A percentile compares a stretch with the other conserved stretches of the same genome.
These are phyloP conservation scores for Aspergillus felis DNA, from an alignment of 2,329 filamentous ascomycete genomes.

Conservation along the genomic window DNA sequence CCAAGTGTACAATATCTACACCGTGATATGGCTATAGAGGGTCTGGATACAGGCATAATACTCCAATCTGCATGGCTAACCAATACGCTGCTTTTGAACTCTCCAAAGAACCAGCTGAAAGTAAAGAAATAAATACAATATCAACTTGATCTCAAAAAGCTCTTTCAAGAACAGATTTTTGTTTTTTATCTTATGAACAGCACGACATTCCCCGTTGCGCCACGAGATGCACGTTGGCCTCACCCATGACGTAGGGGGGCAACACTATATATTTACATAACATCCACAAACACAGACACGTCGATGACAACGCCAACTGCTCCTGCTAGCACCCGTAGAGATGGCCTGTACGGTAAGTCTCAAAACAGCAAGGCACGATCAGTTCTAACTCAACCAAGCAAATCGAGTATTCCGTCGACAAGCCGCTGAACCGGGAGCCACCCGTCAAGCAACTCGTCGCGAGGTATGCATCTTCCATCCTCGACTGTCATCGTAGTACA, in stretches of 20 bases:
- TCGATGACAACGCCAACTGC: background rate
- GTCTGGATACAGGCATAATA: background rate
- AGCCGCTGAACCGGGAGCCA: conserved; percentile 34
- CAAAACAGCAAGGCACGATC: background rate
- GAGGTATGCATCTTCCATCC: conserved; percentile 15
- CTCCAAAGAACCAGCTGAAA: no score
- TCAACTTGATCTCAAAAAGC: background rate
- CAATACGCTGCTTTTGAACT: background rate
- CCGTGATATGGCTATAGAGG: background rate
- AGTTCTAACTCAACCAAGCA: background rate
- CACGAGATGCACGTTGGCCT: background rate
- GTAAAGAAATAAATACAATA: background rate
- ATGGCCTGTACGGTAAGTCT: background rate
- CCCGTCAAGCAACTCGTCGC: conserved; percentile 24
- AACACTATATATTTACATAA: background rate
- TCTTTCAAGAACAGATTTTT: no score
- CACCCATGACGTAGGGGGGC: background rate
- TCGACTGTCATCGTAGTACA: background rate
- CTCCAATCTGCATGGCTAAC: background rate
- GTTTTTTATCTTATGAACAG: no score
- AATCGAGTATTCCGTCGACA: conserved; percentile 18
- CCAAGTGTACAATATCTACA: background rate
- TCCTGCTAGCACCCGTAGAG: background rate
- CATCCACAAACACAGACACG: background rate
- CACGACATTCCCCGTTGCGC: background rate